Percentiles rank a stretch among this genome's conserved stretches.
These are phyloP conservation scores for Corylus avellana DNA, from an alignment of 306 rosid species.

Conservation along the genomic window DNA sequence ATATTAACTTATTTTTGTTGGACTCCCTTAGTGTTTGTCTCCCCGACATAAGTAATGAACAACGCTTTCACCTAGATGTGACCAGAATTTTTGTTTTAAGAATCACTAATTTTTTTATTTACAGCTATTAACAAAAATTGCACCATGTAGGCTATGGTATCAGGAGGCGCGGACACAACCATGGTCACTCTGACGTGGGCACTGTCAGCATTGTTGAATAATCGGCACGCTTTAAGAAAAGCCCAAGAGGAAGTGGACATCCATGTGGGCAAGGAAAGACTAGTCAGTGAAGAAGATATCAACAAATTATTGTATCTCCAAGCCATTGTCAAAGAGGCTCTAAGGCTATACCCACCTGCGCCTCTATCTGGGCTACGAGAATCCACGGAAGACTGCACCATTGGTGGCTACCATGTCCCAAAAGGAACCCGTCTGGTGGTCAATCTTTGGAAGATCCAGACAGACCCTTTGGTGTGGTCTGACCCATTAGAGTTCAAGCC, in stretches of 20 bases:
- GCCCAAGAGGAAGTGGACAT: conserved; percentile 49
- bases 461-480: conserved; percentile 47
- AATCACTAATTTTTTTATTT: no score
- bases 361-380: conserved; percentile 42
- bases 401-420: conserved; percentile 40
- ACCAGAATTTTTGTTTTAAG: no score
- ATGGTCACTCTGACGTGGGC: conserved; percentile 47
- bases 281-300: conserved; percentile 48
- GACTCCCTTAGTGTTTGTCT: no score
- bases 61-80: no score
- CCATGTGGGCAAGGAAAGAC: conserved; percentile 53
- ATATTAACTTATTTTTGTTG: no score
- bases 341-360: conserved; percentile 53
- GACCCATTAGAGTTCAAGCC: conserved; percentile 58
- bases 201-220: conserved; percentile 38
- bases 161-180: conserved; percentile 53
- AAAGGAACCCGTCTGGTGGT: conserved; percentile 46
- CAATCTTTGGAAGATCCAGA: conserved; percentile 57
- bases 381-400: conserved; percentile 41
- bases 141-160: neutral
- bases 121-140: neutral
- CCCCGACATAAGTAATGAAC: no score
- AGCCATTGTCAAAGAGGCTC: conserved; percentile 51
- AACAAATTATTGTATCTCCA: conserved; percentile 49
- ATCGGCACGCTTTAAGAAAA: conserved; percentile 29